Conservation (phyloP, 768 basidiomycete species). For the Gautieria morchelliformis region DNA sequence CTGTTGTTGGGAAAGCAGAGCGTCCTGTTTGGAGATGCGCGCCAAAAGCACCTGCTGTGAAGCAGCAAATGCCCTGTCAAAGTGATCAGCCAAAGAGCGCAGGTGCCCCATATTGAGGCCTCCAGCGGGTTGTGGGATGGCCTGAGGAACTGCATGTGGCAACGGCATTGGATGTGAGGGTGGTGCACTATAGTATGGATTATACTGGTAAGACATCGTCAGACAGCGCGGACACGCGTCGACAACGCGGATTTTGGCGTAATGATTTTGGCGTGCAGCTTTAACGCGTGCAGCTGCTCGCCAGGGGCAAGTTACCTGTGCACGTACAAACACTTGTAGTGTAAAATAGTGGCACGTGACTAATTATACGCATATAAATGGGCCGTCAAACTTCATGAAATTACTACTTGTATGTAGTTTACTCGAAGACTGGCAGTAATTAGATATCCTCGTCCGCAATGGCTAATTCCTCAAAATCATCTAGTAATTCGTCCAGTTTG, state of each 20-base stretch:
- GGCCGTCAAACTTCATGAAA: too few species aligned
- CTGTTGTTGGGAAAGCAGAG: not conserved
- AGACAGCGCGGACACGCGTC: not conserved
- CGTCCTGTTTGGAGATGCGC: not conserved
- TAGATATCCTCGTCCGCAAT: constrained; percentile 34
- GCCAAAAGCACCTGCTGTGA: not conserved
- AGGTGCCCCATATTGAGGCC: too few species aligned
- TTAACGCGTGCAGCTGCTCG: not conserved
- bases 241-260: not conserved
- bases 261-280: not conserved
- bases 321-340: too few species aligned
- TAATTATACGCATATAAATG: too few species aligned
- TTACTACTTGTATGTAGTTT: too few species aligned
- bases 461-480: constrained; percentile 89
- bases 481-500: constrained; percentile 73
- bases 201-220: not conserved
- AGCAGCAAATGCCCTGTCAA: not conserved
- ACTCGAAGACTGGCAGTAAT: not conserved
- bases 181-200: not conserved
- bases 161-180: not conserved
- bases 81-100: not conserved
- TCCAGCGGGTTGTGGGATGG: too few species aligned
- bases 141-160: not conserved
- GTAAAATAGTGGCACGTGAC: not conserved
- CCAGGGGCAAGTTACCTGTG: too few species aligned